Evolutionary conservation across 140 eudicot species (phyloP).

Genomic region (Anethum foeniculum): DNA sequence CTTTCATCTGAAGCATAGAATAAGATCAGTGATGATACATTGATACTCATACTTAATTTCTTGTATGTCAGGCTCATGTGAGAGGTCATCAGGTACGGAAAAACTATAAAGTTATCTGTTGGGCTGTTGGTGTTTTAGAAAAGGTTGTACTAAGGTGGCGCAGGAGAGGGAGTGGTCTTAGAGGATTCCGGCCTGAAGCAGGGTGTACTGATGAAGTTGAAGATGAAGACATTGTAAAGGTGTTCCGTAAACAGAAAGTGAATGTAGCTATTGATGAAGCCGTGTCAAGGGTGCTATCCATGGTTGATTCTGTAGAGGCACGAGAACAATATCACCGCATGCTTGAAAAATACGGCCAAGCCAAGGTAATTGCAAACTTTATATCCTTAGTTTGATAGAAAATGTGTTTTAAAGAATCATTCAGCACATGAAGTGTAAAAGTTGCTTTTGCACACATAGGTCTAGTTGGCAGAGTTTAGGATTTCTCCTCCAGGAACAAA

Average conservation of each 20-base stretch:
- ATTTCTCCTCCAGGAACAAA: too few species aligned
- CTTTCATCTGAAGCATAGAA: not conserved
- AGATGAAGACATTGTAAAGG: conserved; percentile 67
- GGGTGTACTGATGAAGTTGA: conserved; percentile 49
- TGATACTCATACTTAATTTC: not conserved
- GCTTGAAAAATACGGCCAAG: conserved; percentile 69
- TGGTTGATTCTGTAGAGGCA: conserved; percentile 79
- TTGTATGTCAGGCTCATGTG: conserved; percentile 76
- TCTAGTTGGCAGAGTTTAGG: not conserved
- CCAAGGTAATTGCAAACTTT: conserved; percentile 45
- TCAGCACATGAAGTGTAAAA: not conserved
- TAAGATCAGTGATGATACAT: not conserved
- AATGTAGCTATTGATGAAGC: conserved; percentile 83
- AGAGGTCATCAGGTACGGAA: conserved; percentile 91
- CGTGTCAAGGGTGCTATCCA: conserved; percentile 74
- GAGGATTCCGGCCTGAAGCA: conserved; percentile 58
- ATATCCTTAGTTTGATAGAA: not conserved
- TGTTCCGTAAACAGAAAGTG: conserved; percentile 72
- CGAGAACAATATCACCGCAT: conserved; percentile 82
- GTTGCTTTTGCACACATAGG: not conserved
- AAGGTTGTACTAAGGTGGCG: conserved; percentile 94
- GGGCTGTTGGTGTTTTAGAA: conserved; percentile 93
- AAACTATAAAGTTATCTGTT: conserved; percentile 63
- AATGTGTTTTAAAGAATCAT: not conserved
- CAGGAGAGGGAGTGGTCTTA: conserved; percentile 72